These are phyloP conservation scores for Cicer pinnatifidum DNA, from an alignment of 306 rosid species.

Conservation along the genomic window DNA sequence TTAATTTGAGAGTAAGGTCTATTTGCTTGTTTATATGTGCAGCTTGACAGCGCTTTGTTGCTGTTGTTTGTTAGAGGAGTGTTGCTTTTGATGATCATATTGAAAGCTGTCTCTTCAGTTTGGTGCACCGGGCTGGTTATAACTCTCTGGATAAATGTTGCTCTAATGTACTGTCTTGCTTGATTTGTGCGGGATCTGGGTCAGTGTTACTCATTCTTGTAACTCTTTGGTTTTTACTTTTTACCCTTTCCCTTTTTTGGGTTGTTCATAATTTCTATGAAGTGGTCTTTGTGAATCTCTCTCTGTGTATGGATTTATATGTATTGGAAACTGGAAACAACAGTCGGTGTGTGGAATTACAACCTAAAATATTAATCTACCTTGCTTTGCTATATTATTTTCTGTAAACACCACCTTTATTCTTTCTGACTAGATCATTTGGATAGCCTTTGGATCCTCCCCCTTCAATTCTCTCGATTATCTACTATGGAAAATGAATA, in stretches of 20 bases:
- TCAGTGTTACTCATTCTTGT: constrained; percentile 35
- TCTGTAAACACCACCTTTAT: neutral
- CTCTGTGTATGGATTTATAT: constrained; percentile 8
- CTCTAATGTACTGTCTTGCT: constrained; percentile 35
- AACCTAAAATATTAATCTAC: constrained; percentile 3
- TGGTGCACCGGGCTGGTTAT: constrained; percentile 48
- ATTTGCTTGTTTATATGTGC: constrained; percentile 47
- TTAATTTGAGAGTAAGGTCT: constrained; percentile 17
- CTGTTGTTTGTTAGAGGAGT: constrained; percentile 88
- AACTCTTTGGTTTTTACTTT: constrained; percentile 4
- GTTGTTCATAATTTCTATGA: constrained; percentile 41
- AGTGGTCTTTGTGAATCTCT: constrained; percentile 32
- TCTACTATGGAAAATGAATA: neutral
- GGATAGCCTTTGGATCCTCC: neutral
- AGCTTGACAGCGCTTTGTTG: constrained; percentile 86
- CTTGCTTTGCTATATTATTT: neutral
- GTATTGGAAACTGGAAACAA: constrained; percentile 39
- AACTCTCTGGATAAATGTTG: constrained; percentile 44
- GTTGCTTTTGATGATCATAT: constrained; percentile 55
- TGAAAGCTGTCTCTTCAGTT: constrained; percentile 35
- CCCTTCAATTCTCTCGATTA: neutral
- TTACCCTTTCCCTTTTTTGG: neutral
- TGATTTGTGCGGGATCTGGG: constrained; percentile 47
- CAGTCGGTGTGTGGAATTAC: constrained; percentile 16
- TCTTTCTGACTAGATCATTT: constrained; percentile 3